These are phyloP conservation scores for Cytidiella melzeri DNA, from an alignment of 768 basidiomycete genomes.

Conservation along the genomic window DNA sequence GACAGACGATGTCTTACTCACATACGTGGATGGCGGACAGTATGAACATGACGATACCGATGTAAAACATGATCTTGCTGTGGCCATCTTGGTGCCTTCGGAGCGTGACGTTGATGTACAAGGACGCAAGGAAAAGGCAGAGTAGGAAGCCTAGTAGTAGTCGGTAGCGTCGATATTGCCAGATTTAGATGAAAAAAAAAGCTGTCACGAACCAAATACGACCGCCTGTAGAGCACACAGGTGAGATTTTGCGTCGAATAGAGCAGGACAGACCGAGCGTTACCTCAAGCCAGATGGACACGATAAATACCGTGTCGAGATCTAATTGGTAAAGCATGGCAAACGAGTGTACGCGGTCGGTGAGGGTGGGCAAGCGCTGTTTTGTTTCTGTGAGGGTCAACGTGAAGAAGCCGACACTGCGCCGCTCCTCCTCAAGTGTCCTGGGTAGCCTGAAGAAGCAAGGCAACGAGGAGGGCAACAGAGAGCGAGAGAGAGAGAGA, in stretches of 20 bases:
- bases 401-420: too few species aligned
- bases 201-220: slow-evolving; percentile 2
- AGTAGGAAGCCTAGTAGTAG: slow-evolving; percentile 8
- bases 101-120: slow-evolving; percentile 6
- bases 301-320: slow-evolving; percentile 4
- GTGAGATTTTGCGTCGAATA: too few species aligned
- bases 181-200: background rate
- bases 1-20: background rate
- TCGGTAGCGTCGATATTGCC: background rate
- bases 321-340: too few species aligned
- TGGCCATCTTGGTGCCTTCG: slow-evolving; percentile 6
- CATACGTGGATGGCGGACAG: slow-evolving; percentile 4
- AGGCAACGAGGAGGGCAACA: too few species aligned
- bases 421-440: too few species aligned
- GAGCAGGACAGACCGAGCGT: background rate
- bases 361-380: too few species aligned
- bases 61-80: slow-evolving; percentile 10
- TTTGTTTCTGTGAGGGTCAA: too few species aligned
- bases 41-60: slow-evolving; percentile 5
- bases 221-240: background rate
- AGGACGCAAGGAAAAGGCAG: slow-evolving; percentile 5
- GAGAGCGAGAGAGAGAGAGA: too few species aligned
- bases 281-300: slow-evolving; percentile 9
- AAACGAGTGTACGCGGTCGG: too few species aligned
- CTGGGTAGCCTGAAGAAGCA: too few species aligned